These are phyloP conservation scores for Dichotomopilus funicola DNA, from an alignment of 2,329 filamentous ascomycete species.

Conservation along the genomic window DNA sequence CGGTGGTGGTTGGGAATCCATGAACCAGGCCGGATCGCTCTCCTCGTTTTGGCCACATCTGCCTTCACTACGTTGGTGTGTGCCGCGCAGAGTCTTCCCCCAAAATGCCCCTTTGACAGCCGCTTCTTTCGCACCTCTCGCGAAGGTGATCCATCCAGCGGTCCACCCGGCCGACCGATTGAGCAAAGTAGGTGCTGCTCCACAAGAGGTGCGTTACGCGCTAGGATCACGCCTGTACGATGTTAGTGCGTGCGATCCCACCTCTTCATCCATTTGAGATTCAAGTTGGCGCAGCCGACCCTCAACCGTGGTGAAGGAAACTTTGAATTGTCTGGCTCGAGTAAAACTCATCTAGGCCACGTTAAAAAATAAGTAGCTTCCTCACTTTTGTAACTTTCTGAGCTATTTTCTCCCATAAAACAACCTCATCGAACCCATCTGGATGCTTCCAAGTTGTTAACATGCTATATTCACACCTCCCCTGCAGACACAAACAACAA, in stretches of 20 bases:
- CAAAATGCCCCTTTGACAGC: conserved; percentile 27
- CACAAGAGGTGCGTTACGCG: conserved; percentile 19
- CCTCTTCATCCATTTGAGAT: neutral
- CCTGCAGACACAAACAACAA: conserved; percentile 8
- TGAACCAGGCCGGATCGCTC: conserved; percentile 21
- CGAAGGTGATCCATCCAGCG: conserved; percentile 28
- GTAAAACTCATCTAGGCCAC: too few relatives aligned
- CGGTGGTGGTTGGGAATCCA: conserved; percentile 19
- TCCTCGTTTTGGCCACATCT: conserved; percentile 26
- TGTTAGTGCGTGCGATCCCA: neutral
- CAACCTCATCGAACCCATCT: too few relatives aligned
- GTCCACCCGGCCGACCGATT: conserved; percentile 19
- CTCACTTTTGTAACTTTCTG: too few relatives aligned
- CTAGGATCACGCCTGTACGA: conserved; percentile 14
- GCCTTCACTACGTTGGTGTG: conserved; percentile 23
- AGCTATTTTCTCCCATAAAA: too few relatives aligned
- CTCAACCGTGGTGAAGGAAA: too few relatives aligned
- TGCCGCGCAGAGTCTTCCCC: conserved; percentile 24
- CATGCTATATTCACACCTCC: conserved; percentile 16
- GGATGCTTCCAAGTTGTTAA: conserved; percentile 6
- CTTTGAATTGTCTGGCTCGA: too few relatives aligned
- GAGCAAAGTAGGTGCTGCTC: conserved; percentile 22
- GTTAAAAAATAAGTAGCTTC: too few relatives aligned
- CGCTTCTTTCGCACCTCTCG: conserved; percentile 26
- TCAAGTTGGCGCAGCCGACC: too few relatives aligned